Conservation (phyloP, 2,329 filamentous ascomycete genomes). For the Trichoderma cornu-damae region DNA sequence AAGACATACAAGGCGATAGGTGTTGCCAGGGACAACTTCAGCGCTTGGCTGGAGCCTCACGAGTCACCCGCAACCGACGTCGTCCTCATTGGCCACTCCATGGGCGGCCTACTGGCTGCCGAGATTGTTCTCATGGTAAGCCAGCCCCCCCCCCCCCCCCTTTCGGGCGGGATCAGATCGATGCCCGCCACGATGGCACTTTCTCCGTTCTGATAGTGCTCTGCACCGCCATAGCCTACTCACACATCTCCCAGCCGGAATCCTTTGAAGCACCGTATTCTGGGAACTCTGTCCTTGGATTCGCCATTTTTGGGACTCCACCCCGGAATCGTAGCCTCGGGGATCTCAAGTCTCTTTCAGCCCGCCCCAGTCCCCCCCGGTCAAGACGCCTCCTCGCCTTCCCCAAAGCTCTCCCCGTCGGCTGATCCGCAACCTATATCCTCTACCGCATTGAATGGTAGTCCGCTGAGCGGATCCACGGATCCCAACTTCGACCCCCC, state of each 20-base stretch:
- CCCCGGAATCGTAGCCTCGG: slow-evolving; percentile 77
- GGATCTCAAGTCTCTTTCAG: slow-evolving; percentile 71
- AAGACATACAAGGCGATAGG: slow-evolving; percentile 68
- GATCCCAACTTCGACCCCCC: slow-evolving; percentile 70
- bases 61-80: slow-evolving; percentile 70
- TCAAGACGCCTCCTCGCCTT: neutral
- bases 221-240: slow-evolving; percentile 30
- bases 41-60: slow-evolving; percentile 73
- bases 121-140: slow-evolving; percentile 66
- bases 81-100: slow-evolving; percentile 79
- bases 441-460: slow-evolving; percentile 5
- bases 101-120: slow-evolving; percentile 78
- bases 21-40: slow-evolving; percentile 76
- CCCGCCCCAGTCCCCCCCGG: slow-evolving; percentile 32
- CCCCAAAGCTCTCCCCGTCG: slow-evolving; percentile 14
- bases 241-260: slow-evolving; percentile 30
- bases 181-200: no score
- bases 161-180: no score
- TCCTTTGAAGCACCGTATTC: slow-evolving; percentile 65
- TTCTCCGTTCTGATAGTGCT: slow-evolving; percentile 2
- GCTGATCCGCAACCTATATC: slow-evolving; percentile 13
- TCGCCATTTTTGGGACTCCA: slow-evolving; percentile 85
- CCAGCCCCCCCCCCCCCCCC: no score
- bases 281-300: slow-evolving; percentile 79
- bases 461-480: slow-evolving; percentile 24